These are phyloP conservation scores for Termitomyces titanicus DNA, from an alignment of 768 basidiomycete genomes.

Conservation along the genomic window DNA sequence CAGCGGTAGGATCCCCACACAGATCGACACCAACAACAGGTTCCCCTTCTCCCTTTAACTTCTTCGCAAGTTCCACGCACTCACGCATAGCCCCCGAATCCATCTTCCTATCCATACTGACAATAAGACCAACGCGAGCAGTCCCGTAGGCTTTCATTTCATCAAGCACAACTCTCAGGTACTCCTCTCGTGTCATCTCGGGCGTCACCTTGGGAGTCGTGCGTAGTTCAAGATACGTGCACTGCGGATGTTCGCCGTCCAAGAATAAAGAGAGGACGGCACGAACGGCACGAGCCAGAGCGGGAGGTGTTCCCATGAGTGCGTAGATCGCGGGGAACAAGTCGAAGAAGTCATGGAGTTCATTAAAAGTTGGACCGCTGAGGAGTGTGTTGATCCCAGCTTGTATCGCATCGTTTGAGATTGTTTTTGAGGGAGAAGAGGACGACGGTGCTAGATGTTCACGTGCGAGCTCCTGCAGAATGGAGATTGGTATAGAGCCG, in stretches of 20 bases:
- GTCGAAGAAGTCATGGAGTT: conserved; percentile 67
- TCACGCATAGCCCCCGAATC: conserved; percentile 43
- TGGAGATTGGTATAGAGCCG: conserved; percentile 70
- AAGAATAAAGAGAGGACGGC: conserved; percentile 71
- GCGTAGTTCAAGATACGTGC: conserved; percentile 78
- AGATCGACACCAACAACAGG: conserved; percentile 77
- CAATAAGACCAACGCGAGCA: conserved; percentile 55
- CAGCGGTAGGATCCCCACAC: conserved; percentile 70
- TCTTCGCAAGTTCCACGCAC: conserved; percentile 52
- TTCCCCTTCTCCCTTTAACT: conserved; percentile 51
- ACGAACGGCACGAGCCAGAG: conserved; percentile 52
- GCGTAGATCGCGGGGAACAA: conserved; percentile 81
- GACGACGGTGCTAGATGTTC: conserved; percentile 27
- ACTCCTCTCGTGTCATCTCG: conserved; percentile 55
- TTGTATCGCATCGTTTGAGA: conserved; percentile 25
- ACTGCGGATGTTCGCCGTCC: conserved; percentile 45
- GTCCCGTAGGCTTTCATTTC: conserved; percentile 57
- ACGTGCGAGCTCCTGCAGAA: conserved; percentile 59
- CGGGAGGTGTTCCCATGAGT: conserved; percentile 57
- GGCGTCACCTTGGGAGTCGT: conserved; percentile 64
- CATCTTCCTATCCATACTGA: conserved; percentile 80
- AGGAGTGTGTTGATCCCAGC: conserved; percentile 35
- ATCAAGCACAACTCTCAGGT: conserved; percentile 62
- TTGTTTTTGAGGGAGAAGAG: neutral
- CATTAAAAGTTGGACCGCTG: conserved; percentile 40